Evolutionary conservation across 2,329 filamentous ascomycete species (phyloP).

Genomic region (Fusarium citri): DNA sequence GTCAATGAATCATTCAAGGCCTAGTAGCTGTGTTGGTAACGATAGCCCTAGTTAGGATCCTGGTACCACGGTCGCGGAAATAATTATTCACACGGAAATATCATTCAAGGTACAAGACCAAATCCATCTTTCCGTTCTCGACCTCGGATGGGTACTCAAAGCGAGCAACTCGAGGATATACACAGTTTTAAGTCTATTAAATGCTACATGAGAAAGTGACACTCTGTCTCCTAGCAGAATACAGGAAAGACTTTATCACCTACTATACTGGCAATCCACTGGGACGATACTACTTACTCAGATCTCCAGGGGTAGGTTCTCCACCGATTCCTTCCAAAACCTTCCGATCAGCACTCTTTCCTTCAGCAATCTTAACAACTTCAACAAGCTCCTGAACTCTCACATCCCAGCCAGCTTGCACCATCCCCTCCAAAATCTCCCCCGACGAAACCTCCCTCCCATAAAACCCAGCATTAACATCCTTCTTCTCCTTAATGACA

Average conservation of each 20-base stretch:
- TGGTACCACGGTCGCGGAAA: too few relatives aligned
- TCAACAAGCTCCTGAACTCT: background rate
- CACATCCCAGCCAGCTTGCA: background rate
- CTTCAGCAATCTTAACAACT: conserved; percentile 6
- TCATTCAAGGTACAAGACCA: too few relatives aligned
- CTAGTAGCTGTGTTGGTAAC: too few relatives aligned
- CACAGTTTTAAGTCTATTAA: too few relatives aligned
- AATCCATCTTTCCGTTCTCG: too few relatives aligned
- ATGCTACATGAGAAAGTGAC: too few relatives aligned
- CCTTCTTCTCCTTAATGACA: background rate
- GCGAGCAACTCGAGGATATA: too few relatives aligned
- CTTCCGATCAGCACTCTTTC: background rate
- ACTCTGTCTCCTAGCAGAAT: too few relatives aligned
- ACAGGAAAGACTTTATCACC: too few relatives aligned
- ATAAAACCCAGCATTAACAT: background rate
- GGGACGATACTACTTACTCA: background rate
- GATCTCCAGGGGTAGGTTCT: accelerated
- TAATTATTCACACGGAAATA: too few relatives aligned
- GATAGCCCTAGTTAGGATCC: accelerated
- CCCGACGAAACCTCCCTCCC: background rate
- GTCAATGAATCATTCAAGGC: accelerated
- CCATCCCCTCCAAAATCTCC: background rate
- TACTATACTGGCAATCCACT: too few relatives aligned
- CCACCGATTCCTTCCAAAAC: background rate
- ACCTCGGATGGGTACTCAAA: too few relatives aligned